Base-by-base conservation (phyloP, 768 basidiomycete genomes). In the Ephemerocybe angulata region DNA sequence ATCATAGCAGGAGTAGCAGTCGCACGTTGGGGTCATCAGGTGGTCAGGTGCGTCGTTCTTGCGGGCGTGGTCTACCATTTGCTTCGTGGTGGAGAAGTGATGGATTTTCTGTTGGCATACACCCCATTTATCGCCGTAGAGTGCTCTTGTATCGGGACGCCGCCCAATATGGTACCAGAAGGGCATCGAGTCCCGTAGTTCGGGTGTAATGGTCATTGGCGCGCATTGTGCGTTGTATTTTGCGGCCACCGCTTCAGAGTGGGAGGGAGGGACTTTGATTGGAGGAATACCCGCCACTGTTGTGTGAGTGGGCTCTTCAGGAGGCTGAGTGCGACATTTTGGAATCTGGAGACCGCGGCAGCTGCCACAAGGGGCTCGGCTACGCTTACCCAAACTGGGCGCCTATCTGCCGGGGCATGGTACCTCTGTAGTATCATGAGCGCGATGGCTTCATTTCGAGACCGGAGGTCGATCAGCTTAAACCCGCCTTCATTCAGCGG, bases 391-490 rank as follows among this genome's bases (percentile, higher is more conserved):
- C 60, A 54, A n/a, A 65, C 58, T 3, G 59, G 68, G 8, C 65
- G 29, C 3, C 27, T 40, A 0, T 47, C 19, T 28, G 10, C 4
- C 40, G 11, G 30, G 13, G 58, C 46, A 0, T 67, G 60, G 58
- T 62, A 67, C 12, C 44, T 29, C 12, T 65, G 58, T 0, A 66
- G 33, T 33, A 57, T 64, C 49, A 60, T 67, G 0, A 67, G 2
- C 4, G 57, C 35, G 3, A 66, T 64, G 0, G 65, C 64, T 31
- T 67, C 50, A 7, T 64, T 65, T n/a, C 66, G 44, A 0, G 58
- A 43, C 28, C 50, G n/a, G 0, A 71, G 31, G 49, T 71, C 61
- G 1, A 65, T 56, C 0, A 68, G 33, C 2, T 50, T 57, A 12
- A 52, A 24, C 0, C 68, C 67, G 13, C 46, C 17, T 6, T 24